Percentiles rank a stretch among this genome's conserved stretches.
phyloP scores from a whole-genome alignment of 192 early-diverging fungal species.

The Backusella parvicylindrica region DNA sequence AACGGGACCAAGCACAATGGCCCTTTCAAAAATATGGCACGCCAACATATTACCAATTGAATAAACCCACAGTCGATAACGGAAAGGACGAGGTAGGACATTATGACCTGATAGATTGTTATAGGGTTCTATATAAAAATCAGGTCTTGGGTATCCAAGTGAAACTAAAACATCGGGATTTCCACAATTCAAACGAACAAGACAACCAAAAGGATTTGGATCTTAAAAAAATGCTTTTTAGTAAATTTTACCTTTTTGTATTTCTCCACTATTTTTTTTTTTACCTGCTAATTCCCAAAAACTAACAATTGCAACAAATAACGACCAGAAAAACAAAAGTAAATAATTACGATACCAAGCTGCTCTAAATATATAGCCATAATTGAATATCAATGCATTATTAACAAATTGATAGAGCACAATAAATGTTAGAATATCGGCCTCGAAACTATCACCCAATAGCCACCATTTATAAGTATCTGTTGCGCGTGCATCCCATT shows the following conservation, averaged over 20 bases:
- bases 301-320: constrained; percentile 47
- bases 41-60: constrained; percentile 43
- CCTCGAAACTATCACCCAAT: constrained; percentile 67
- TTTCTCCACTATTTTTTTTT: not conserved
- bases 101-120: constrained; percentile 56
- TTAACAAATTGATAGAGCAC: constrained; percentile 61
- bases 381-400: constrained; percentile 55
- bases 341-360: constrained; percentile 47
- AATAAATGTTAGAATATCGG: constrained; percentile 43
- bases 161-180: constrained; percentile 35
- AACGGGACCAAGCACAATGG: constrained; percentile 49
- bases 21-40: constrained; percentile 39
- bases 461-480: constrained; percentile 62
- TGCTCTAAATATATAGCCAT: constrained; percentile 48
- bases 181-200: constrained; percentile 63
- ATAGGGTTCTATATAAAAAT: constrained; percentile 48
- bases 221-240: constrained; percentile 20
- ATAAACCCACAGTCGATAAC: constrained; percentile 50
- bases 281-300: constrained; percentile 46
- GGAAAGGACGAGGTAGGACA: constrained; percentile 51
- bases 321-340: constrained; percentile 35
- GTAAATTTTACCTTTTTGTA: not conserved
- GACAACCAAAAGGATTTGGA: constrained; percentile 62
- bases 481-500: constrained; percentile 51
- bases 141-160: constrained; percentile 35